Evolutionary conservation across 2,329 filamentous ascomycete genomes (phyloP), one percentile per base, ranked within the genome.

Genomic region (Rutstroemia sp.): DNA sequence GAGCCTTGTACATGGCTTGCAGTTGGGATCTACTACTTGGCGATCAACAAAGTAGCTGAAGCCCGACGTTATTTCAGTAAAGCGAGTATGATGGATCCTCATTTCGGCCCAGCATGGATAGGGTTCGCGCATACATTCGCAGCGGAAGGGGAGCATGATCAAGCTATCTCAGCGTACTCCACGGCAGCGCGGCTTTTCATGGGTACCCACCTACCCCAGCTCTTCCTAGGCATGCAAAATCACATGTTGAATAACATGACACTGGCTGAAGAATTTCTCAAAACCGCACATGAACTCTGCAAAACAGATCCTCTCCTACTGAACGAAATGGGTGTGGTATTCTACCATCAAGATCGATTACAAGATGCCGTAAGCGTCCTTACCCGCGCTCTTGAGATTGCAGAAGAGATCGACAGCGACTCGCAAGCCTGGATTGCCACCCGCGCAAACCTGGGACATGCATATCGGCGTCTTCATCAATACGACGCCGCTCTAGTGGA

Each of bases 121-220:
- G 94, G 95, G 1, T 99, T 99, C 68, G 94, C 94, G 1, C 95
- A 99, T 71, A 99, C 94, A 0, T 99, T 99, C 70, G 94, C 94
- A 1, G 92, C 91, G 10, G 94, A 99, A 71, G 94, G 94, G 52
- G 94, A 99, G 72, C 92, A 97, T 71, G 94, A 99, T 70, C 94
- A 99, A 73, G 94, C 94, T 48, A 96, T 99, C 61, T 95, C 92
- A 8, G 94, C 95, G 0, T 99, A 99, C 73, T 95, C 89, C 30
- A 99, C 94, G 0, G 94, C 94, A 0, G 92, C 92, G 2, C 82
- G 94, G 40, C 76, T 99, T 0, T 99, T 99, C 72, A 95, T 96
- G 76, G 94, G 94, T 40, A 97, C 92, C 0, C 95, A 99, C 70
- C 78, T 99, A 1, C 94, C 94, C 0, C 92, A 96, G 67, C 82